Percentiles rank a stretch among this genome's conserved stretches.
phyloP scores from a whole-genome alignment of 106 monocot genomes.

The Allium cepa region DNA sequence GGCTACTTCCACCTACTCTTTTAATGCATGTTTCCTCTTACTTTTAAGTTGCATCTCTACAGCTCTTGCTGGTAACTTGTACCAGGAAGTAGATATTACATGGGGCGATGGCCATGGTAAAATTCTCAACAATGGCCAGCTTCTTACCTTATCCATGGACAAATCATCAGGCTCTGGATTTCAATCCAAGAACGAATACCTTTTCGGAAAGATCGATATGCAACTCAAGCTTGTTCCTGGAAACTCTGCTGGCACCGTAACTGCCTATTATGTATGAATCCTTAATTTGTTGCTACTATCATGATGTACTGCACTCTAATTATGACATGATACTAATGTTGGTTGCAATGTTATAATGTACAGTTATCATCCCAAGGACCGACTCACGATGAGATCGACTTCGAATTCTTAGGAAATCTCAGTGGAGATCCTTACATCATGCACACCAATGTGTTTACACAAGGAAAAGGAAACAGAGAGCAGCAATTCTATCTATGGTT shows the following conservation, averaged over 20 bases:
- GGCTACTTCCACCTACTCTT: too few relatives aligned
- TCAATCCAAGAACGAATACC: slow-evolving; percentile 21
- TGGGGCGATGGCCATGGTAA: slow-evolving; percentile 18
- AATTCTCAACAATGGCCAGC: slow-evolving; percentile 11
- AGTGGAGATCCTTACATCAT: slow-evolving; percentile 14
- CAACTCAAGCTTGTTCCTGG: slow-evolving; percentile 21
- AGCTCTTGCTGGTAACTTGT: slow-evolving; percentile 4
- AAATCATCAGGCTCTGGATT: slow-evolving; percentile 19
- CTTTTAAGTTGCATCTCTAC: too few relatives aligned
- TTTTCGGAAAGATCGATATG: slow-evolving; percentile 24
- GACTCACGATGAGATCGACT: slow-evolving; percentile 16
- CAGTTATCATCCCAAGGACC: slow-evolving; percentile 18
- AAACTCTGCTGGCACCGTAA: slow-evolving; percentile 24
- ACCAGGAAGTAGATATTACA: slow-evolving; percentile 14
- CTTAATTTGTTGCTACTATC: not conserved
- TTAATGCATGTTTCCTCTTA: too few relatives aligned
- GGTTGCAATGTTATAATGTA: not conserved
- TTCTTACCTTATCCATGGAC: slow-evolving; percentile 18
- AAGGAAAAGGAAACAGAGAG: slow-evolving; percentile 22
- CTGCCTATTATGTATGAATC: slow-evolving; percentile 13
- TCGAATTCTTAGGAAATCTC: slow-evolving; percentile 20
- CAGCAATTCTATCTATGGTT: slow-evolving; percentile 22
- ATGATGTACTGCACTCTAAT: not conserved
- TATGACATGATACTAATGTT: not conserved
- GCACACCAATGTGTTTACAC: slow-evolving; percentile 18